Conservation (phyloP, 371 early-diverging fungal species). For the Syncephalastrum racemosum region DNA sequence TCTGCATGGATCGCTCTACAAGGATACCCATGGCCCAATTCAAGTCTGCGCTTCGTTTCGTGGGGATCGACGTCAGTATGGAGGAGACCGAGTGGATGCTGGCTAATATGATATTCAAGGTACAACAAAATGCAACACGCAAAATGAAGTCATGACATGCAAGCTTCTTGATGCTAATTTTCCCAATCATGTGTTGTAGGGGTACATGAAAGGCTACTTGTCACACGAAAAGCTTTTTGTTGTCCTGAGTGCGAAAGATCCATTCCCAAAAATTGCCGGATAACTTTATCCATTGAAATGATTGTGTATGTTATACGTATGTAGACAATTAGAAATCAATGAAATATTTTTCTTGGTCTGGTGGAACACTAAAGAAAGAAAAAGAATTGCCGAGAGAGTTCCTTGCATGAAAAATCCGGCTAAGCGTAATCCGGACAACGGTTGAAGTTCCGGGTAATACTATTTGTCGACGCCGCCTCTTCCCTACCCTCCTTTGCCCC, state of each 20-base stretch:
- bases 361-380: too few species aligned
- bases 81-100: constrained; percentile 60
- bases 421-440: too few species aligned
- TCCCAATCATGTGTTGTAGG: constrained; percentile 40
- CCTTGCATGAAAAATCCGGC: too few species aligned
- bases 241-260: constrained; percentile 74
- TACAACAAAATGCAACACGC: constrained; percentile 18
- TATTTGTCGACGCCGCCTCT: too few species aligned
- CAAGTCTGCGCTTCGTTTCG: constrained; percentile 51
- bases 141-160: not conserved
- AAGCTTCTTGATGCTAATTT: not conserved
- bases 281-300: too few species aligned
- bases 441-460: too few species aligned
- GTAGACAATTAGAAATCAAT: too few species aligned
- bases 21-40: constrained; percentile 59
- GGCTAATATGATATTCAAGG: constrained; percentile 79
- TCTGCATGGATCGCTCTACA: constrained; percentile 42
- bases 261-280: constrained; percentile 63
- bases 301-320: too few species aligned
- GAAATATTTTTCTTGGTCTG: too few species aligned
- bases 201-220: constrained; percentile 85
- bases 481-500: too few species aligned
- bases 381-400: too few species aligned
- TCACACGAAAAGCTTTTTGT: constrained; percentile 78
- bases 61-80: constrained; percentile 40